A percentile compares a stretch with the other conserved stretches of the same genome.
Conservation (phyloP, 371 early-diverging fungal species). For the Funneliformis caledonium region DNA sequence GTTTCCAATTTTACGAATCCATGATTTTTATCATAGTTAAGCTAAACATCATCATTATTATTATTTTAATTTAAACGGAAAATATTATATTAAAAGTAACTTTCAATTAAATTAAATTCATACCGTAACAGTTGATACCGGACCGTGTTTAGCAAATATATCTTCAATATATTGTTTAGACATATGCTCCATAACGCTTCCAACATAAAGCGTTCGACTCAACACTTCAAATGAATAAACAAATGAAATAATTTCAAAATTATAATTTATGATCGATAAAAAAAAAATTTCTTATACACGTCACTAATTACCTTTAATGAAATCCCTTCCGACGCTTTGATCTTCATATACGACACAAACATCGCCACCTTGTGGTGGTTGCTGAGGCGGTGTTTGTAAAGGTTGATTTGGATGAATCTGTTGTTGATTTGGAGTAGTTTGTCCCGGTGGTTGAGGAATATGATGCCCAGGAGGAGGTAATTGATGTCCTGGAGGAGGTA, state of each 20-base stretch:
- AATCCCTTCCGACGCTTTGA: conserved; percentile 42
- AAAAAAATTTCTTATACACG: too few species aligned
- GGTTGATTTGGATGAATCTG: background rate
- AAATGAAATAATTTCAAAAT: background rate
- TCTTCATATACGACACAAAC: conserved; percentile 43
- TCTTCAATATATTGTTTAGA: conserved; percentile 52
- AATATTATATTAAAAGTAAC: too few species aligned
- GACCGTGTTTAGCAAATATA: conserved; percentile 52
- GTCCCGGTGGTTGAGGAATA: conserved; percentile 40
- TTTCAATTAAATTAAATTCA: background rate
- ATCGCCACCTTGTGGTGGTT: background rate
- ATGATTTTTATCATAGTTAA: conserved; percentile 61
- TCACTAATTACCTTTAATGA: conserved; percentile 44
- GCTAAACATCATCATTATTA: background rate
- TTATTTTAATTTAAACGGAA: too few species aligned
- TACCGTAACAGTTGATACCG: conserved; percentile 60
- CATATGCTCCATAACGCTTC: conserved; percentile 54
- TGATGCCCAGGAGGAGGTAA: conserved; percentile 20
- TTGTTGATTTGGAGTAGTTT: conserved; percentile 39
- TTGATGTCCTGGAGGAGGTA: conserved; percentile 22
- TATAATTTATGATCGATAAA: too few species aligned
- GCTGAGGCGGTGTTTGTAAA: background rate
- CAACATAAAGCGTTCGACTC: conserved; percentile 64
- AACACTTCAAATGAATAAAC: conserved; percentile 47
- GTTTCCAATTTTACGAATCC: conserved; percentile 62